Percentiles rank a stretch among this genome's conserved stretches.
These are phyloP conservation scores for Mollisiaceae sp. DNA, from an alignment of 2,329 filamentous ascomycete species.

Conservation along the genomic window DNA sequence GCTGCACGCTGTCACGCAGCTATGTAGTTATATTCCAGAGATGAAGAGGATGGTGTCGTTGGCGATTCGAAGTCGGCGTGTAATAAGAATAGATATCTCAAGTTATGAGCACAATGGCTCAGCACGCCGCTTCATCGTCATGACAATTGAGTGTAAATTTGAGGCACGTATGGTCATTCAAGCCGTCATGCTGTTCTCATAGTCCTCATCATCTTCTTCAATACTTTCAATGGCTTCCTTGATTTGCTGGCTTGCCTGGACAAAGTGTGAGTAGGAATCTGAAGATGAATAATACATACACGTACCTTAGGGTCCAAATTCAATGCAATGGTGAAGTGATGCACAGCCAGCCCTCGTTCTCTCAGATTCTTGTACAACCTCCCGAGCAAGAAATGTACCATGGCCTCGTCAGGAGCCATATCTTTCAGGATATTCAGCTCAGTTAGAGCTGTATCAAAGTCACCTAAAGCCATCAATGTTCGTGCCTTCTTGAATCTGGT, in stretches of 20 bases:
- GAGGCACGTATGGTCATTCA: slow-evolving; percentile 11
- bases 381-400: slow-evolving; percentile 93
- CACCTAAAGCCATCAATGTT: slow-evolving; percentile 77
- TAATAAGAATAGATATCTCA: neutral
- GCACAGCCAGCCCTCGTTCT: slow-evolving; percentile 80
- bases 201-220: slow-evolving; percentile 71
- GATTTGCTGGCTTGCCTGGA: slow-evolving; percentile 86
- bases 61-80: neutral
- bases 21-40: slow-evolving; percentile 20
- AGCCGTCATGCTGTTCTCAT: slow-evolving; percentile 37
- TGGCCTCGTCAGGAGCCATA: slow-evolving; percentile 90
- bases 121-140: neutral
- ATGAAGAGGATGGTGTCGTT: neutral
- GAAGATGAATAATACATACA: slow-evolving; percentile 14
- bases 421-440: slow-evolving; percentile 91
- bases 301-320: slow-evolving; percentile 95
- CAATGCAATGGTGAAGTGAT: slow-evolving; percentile 91
- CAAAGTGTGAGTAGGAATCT: slow-evolving; percentile 26
- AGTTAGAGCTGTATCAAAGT: slow-evolving; percentile 72
- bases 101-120: neutral
- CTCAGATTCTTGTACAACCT: slow-evolving; percentile 77
- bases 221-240: slow-evolving; percentile 96
- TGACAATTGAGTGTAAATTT: neutral
- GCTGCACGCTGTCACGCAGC: slow-evolving; percentile 11
- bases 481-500: slow-evolving; percentile 93